phyloP scores from a whole-genome alignment of 768 basidiomycete species.

The Ramaria rubella region DNA sequence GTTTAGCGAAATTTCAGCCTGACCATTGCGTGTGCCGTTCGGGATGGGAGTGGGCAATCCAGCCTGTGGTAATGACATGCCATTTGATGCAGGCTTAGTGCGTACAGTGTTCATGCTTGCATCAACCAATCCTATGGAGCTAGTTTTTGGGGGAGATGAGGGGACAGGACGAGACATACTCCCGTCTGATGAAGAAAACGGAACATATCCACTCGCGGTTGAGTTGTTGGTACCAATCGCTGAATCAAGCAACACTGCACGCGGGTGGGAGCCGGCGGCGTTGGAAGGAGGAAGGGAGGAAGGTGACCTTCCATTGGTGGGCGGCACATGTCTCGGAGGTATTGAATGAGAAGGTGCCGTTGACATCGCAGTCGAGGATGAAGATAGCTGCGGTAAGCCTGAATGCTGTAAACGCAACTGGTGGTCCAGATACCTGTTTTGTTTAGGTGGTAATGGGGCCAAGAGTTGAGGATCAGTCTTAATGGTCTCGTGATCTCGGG shows the following conservation, averaged over 20 bases:
- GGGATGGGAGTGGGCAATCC: background rate
- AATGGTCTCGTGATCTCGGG: constrained; percentile 35
- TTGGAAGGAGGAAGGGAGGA: background rate
- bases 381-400: background rate
- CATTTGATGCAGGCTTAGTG: background rate
- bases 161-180: too few species aligned
- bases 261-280: background rate
- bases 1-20: background rate
- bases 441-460: constrained; percentile 6
- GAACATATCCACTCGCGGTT: background rate
- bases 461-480: constrained; percentile 15
- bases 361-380: background rate
- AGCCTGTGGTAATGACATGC: background rate
- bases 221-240: background rate
- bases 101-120: too few species aligned
- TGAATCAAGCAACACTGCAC: background rate
- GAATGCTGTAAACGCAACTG: constrained; percentile 6
- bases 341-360: background rate
- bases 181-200: too few species aligned
- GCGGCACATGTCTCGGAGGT: background rate
- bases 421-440: constrained; percentile 10
- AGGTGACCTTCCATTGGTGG: background rate
- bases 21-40: background rate
- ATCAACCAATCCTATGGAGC: too few species aligned
- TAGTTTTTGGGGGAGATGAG: too few species aligned